Percentiles rank a stretch among this genome's conserved stretches.
phyloP scores from a whole-genome alignment of 345 rosid genomes.

The Jatropha curcas region DNA sequence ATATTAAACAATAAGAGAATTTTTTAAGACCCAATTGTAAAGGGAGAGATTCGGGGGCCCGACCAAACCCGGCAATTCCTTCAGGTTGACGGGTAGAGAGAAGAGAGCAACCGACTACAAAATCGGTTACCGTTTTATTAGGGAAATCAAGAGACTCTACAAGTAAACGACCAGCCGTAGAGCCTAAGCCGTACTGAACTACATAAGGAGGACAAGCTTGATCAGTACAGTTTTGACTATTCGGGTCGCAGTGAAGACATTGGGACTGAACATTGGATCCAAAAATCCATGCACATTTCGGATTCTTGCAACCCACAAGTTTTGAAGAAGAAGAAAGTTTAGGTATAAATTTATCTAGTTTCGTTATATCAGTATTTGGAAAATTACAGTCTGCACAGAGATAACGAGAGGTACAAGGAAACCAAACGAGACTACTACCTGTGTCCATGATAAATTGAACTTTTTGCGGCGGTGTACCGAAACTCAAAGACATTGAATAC shows the following conservation, averaged over 20 bases:
- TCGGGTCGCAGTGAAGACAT: slow-evolving; percentile 48
- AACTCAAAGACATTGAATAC: slow-evolving; percentile 68
- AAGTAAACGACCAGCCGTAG: slow-evolving; percentile 68
- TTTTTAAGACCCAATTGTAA: slow-evolving; percentile 60
- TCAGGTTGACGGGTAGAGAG: slow-evolving; percentile 77
- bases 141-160: slow-evolving; percentile 58
- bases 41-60: slow-evolving; percentile 68
- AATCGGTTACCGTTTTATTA: slow-evolving; percentile 41
- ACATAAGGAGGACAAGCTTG: slow-evolving; percentile 71
- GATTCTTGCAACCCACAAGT: slow-evolving; percentile 61
- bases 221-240: slow-evolving; percentile 53
- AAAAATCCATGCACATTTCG: slow-evolving; percentile 56
- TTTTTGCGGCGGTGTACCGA: slow-evolving; percentile 85
- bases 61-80: slow-evolving; percentile 91
- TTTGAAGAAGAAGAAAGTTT: slow-evolving; percentile 54
- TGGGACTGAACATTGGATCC: slow-evolving; percentile 47
- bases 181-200: slow-evolving; percentile 70
- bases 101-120: slow-evolving; percentile 79
- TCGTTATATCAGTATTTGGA: slow-evolving; percentile 39
- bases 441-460: slow-evolving; percentile 67
- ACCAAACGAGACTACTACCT: slow-evolving; percentile 87
- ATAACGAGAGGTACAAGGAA: slow-evolving; percentile 80
- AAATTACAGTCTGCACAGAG: slow-evolving; percentile 56
- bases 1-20: slow-evolving; percentile 76
- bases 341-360: slow-evolving; percentile 52